Percentiles rank a stretch among this genome's conserved stretches.
phyloP scores from a whole-genome alignment of 1,284 basidiomycete species.

The Heliocybe sulcata region DNA sequence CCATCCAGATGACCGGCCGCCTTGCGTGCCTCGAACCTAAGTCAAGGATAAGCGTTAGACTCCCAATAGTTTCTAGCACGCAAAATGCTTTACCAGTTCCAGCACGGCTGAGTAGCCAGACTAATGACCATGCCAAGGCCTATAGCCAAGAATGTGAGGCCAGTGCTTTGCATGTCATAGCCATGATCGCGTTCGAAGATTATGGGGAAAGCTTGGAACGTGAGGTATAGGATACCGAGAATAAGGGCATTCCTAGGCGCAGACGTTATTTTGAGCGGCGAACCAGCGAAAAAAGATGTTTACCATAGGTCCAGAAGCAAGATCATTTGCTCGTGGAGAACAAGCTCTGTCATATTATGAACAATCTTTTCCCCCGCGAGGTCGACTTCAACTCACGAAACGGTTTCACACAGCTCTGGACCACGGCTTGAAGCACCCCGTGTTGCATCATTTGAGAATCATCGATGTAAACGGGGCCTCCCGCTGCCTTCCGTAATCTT shows the following conservation, averaged over 20 bases:
- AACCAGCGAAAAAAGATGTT: not conserved
- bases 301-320: conserved; percentile 55
- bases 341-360: conserved; percentile 40
- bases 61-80: not conserved
- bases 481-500: conserved; percentile 50
- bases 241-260: conserved; percentile 44
- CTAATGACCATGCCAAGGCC: conserved; percentile 60
- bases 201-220: conserved; percentile 66
- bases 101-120: conserved; percentile 50
- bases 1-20: conserved; percentile 31
- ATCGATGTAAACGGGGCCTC: conserved; percentile 45
- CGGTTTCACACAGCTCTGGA: conserved; percentile 40
- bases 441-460: conserved; percentile 42
- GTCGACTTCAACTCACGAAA: conserved; percentile 50
- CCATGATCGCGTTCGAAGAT: conserved; percentile 58
- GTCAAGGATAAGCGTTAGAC: conserved; percentile 3
- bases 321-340: conserved; percentile 70
- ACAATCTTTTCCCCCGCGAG: not conserved
- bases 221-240: conserved; percentile 71
- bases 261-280: not conserved
- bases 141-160: conserved; percentile 67
- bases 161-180: conserved; percentile 54
- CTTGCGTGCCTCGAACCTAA: conserved; percentile 24
- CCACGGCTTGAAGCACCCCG: conserved; percentile 30
- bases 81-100: conserved; percentile 40